Conservation (phyloP, 805 yeast species). For the Candida qinlingensis region DNA sequence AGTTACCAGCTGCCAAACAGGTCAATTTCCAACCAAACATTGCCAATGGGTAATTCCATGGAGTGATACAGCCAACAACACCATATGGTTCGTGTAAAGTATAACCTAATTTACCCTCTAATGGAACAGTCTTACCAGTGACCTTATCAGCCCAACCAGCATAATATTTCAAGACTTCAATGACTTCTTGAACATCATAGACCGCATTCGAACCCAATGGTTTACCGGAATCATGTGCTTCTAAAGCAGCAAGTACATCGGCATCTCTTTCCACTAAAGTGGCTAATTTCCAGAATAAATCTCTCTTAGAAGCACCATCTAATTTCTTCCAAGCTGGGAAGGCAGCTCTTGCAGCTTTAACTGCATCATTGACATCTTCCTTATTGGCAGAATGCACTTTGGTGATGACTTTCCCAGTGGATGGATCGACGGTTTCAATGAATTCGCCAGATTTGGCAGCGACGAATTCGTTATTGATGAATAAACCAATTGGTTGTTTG, state of each 20-base stretch:
- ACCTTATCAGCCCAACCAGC: slow-evolving; percentile 77
- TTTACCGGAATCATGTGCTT: slow-evolving; percentile 58
- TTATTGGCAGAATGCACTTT: slow-evolving; percentile 45
- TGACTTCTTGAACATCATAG: slow-evolving; percentile 54
- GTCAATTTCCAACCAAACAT: slow-evolving; percentile 48
- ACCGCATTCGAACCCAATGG: slow-evolving; percentile 47
- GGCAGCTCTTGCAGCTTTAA: slow-evolving; percentile 45
- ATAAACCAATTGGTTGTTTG: slow-evolving; percentile 71
- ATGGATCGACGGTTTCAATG: slow-evolving; percentile 40
- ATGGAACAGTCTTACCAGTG: slow-evolving; percentile 58
- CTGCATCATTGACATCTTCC: slow-evolving; percentile 52
- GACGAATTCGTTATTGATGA: slow-evolving; percentile 70
- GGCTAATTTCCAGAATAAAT: slow-evolving; percentile 43
- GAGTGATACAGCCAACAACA: slow-evolving; percentile 46
- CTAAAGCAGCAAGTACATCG: slow-evolving; percentile 49
- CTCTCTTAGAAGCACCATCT: slow-evolving; percentile 43
- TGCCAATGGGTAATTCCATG: slow-evolving; percentile 47
- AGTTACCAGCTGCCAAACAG: slow-evolving; percentile 43
- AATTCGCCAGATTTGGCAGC: slow-evolving; percentile 42
- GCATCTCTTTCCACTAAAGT: slow-evolving; percentile 42
- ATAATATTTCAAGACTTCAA: slow-evolving; percentile 53
- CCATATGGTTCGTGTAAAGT: slow-evolving; percentile 52
- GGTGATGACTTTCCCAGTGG: slow-evolving; percentile 47
- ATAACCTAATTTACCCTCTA: slow-evolving; percentile 49
- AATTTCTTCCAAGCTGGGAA: slow-evolving; percentile 44